Base-by-base conservation (phyloP, 1,139 yeast genomes). In the Sugiyamaella pinicola region DNA sequence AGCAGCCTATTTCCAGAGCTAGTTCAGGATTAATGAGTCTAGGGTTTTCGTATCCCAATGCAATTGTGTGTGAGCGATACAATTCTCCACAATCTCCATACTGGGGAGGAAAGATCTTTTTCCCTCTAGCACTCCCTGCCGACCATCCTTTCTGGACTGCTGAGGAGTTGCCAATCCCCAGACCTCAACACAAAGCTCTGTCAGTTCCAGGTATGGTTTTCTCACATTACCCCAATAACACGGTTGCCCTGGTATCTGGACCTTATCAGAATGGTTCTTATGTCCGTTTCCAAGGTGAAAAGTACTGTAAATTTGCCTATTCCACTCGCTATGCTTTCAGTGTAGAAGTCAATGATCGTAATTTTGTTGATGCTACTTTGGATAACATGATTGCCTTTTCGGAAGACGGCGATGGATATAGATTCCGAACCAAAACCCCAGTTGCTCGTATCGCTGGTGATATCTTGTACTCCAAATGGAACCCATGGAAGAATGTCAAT, bases 51-150 rank as follows among this genome's bases (percentile, higher is more conserved):
- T 68, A 68, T 50, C 71, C 71, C 2, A 67, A 68, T 53, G 54
- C 55, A 6, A 58, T 65, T 45, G 61, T 68, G 63, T 60, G 66
- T 22, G 71, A 68, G 34, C 31, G 61, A 9, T 68, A 68, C 56
- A 68, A 66, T 47, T 67, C 70, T 1, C 64, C 69, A 1, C 66
- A 66, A 42, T 68, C 71, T 12, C 70, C 71, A 10, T 68, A 68
- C 52, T 68, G 71, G 71, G 63, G 67, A 2, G 56, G 66, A 26
- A 68, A 68, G 55, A 62, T 61, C 18, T 65, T 66, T 49, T 55
- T 64, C 47, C 64, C 66, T 12, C 33, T 60, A 39, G 54, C 56
- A 1, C 55, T 60, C n/a, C 62, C 61, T 4, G 56, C 29, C 49
- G 57, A 39, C 31, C 71, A 66, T 52, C 63, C 63, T 3, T 60